Base-by-base conservation (phyloP, 2,329 filamentous ascomycete species). In the Leptographium flavum region DNA sequence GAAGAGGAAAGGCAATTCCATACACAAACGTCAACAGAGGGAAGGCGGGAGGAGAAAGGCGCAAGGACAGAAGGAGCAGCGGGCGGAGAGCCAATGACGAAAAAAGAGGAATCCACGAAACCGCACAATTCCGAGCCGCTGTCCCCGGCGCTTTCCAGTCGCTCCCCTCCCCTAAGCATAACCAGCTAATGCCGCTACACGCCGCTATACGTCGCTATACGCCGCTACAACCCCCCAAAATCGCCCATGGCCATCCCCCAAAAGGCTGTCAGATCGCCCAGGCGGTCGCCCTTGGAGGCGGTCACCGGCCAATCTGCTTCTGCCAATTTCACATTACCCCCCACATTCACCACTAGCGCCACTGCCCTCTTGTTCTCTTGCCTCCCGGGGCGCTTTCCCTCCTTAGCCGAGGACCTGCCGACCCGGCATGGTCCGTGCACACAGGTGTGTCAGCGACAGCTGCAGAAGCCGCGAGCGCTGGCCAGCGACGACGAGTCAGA, bases 301-400 rank as follows among this genome's bases (percentile, higher is more conserved):
- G 31, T 14, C 21, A 17, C 45, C 45, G 38, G 45, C 50, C 50
- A 52, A 52, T 52, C 50, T 50, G 14, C 28, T 39, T 47, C 40
- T 35, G 38, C 43, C 35, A 48, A 52, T 52, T 51, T 51, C 50
- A 49, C 49, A 52, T 51, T 52, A 51, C 46, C 47, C 49, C 49
- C 45, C 50, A 30, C 15, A 10, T 3, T 10, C 19, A 13, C 21
- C n/a, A n/a, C 40, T 42, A 22, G 31, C 35, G n/a, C 17, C 10
- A n/a, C 35, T 27, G 4, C n/a, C 15, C 4, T 6, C 21, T 17
- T 6, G 8, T 10, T 38, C 25, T 35, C 23, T n/a, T 33, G 22
- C 31, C 33, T 21, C 7, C 37, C 14, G 14, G 14, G 23, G 8
- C 10, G 19, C 17, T 14, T 27, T 28, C 9, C 25, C 2, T 23